Base-by-base conservation (phyloP, 2,329 filamentous ascomycete species). In the Mycogone perniciosa region DNA sequence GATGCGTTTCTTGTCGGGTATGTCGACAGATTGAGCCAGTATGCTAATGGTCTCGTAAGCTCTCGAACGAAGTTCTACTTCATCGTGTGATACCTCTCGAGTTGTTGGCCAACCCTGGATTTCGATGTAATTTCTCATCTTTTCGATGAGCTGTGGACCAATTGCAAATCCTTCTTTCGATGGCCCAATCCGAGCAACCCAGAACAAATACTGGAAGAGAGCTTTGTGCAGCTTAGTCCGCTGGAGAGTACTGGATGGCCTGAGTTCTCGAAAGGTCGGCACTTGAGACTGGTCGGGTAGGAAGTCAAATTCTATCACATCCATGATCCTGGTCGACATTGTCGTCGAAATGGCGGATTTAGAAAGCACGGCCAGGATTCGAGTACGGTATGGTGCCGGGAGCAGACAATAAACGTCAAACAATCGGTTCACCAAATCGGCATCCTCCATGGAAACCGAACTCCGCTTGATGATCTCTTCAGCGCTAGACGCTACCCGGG, bases 11-110 rank as follows among this genome's bases (percentile, higher is more conserved):
- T 69, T 69, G 9, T 81, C 60, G 4, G 82, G 71, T 58, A 81
- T 77, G 3, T 76, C 69, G 4, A 84, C 80, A 4, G 80, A 81
- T 56, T 84, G 82, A 49, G 87, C 84, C 27, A 97, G 69, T 10
- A 93, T 79, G 1, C 92, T 93, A 37, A 97, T 89, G 0, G 88
- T 90, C 65, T 97, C 92, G 66, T 96, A 97, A 1, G 87, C 90
- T 62, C 87, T 84, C 5, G 85, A 85, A 38, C 92, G 82, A 40
- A 96, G 74, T 4, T 80, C 77, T 48, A 85, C 72, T 48, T 84
- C 81, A 44, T 85, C 82, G 8, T 75, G 67, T 2, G 79, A 76
- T 9, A 76, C 65, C 56, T 81, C 78, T 47, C 81, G 70, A 1
- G 85, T 79, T 20, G 71, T 71, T 2, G 91, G 91, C 91, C 91